phyloP scores from a whole-genome alignment of 352 stramenopile species.

The Globisporangium acanthophoron region DNA sequence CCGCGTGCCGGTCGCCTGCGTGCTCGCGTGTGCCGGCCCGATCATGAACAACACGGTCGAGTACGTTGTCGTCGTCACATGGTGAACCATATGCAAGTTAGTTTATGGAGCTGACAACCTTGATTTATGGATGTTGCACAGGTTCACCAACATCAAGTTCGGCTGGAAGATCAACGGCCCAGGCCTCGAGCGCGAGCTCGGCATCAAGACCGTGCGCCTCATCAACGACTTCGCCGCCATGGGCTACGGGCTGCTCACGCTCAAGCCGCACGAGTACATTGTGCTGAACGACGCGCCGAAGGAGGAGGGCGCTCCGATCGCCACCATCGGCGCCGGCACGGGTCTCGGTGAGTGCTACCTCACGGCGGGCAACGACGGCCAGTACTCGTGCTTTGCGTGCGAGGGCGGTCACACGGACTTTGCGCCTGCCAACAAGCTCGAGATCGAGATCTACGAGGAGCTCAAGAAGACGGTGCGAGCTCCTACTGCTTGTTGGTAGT shows the following conservation, averaged over 20 bases:
- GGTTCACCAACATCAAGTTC: constrained; percentile 93
- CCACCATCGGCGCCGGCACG: constrained; percentile 95
- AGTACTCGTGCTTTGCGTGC: constrained; percentile 91
- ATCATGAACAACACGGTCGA: constrained; percentile 81
- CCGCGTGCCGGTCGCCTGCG: constrained; percentile 51
- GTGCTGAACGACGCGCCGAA: constrained; percentile 76
- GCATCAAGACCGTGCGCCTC: constrained; percentile 86
- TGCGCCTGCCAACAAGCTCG: constrained; percentile 82
- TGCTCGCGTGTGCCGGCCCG: constrained; percentile 74
- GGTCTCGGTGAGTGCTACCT: constrained; percentile 96
- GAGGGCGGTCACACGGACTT: constrained; percentile 96
- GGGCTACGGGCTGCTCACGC: constrained; percentile 95
- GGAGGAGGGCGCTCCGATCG: constrained; percentile 86
- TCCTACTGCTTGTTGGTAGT: not conserved
- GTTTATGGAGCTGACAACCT: too few species aligned
- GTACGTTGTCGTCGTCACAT: constrained; percentile 20
- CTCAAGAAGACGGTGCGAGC: constrained; percentile 46
- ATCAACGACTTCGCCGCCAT: constrained; percentile 98
- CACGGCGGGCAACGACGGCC: constrained; percentile 74
- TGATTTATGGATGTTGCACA: constrained; percentile 6
- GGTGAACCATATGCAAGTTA: too few species aligned
- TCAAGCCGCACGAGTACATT: constrained; percentile 91
- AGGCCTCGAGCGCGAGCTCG: constrained; percentile 69
- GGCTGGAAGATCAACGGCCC: constrained; percentile 88
- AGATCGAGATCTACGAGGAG: constrained; percentile 84